phyloP scores from a whole-genome alignment of 495 filamentous ascomycete genomes.

The Podospora conica region DNA sequence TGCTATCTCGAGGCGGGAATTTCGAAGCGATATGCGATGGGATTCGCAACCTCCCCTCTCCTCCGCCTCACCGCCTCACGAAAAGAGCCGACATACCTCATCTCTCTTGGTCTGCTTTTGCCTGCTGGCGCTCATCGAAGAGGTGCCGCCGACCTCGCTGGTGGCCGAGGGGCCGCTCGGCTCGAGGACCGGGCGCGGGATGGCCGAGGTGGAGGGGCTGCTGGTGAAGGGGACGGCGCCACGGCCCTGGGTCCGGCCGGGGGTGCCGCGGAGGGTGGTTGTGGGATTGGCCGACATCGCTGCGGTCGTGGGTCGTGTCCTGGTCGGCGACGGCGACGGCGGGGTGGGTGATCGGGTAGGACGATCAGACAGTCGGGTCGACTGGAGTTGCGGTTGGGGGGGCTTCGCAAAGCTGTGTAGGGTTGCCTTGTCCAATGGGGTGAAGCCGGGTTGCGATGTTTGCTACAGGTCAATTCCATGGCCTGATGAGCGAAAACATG shows the following conservation, averaged over 20 bases:
- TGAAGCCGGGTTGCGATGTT: slow-evolving; percentile 1
- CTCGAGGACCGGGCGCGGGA: slow-evolving; percentile 79
- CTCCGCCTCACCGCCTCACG: neutral
- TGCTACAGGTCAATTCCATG: neutral
- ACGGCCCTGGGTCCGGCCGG: slow-evolving; percentile 53
- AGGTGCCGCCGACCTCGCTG: slow-evolving; percentile 65
- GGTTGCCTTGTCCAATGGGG: slow-evolving; percentile 13
- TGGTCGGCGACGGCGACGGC: neutral
- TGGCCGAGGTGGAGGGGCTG: slow-evolving; percentile 62
- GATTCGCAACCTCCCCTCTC: neutral
- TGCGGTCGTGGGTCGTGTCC: neutral
- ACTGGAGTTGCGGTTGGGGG: neutral
- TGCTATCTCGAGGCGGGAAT: neutral
- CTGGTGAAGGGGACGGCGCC: slow-evolving; percentile 63
- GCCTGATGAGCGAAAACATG: slow-evolving; percentile 12
- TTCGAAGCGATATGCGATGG: neutral
- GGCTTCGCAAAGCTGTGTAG: slow-evolving; percentile 1
- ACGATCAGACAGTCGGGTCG: neutral
- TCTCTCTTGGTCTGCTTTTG: slow-evolving; percentile 95
- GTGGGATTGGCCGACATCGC: slow-evolving; percentile 31
- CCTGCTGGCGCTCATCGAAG: slow-evolving; percentile 77
- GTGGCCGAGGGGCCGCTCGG: slow-evolving; percentile 36
- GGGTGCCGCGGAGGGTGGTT: slow-evolving; percentile 55
- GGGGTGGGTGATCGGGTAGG: neutral
- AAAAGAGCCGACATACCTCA: slow-evolving; percentile 64